A percentile compares a stretch with the other conserved stretches of the same genome.
Evolutionary conservation across 129 eudicot genomes (phyloP).

Genomic region (Mikania micrantha): DNA sequence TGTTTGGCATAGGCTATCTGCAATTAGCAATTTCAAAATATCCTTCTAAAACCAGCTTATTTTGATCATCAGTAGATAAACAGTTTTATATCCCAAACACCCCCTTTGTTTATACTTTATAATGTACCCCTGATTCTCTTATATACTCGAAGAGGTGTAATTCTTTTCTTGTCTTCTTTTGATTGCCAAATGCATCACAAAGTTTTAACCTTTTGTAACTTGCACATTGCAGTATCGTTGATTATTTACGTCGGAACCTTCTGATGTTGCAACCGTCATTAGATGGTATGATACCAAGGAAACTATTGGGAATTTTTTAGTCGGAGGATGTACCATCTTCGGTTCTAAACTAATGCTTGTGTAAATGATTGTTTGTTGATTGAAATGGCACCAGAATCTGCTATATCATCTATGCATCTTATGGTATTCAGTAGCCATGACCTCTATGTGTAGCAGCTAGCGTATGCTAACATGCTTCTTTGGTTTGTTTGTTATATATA

Average conservation of each 20-base stretch:
- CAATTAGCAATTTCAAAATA: not conserved
- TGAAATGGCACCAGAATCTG: not conserved
- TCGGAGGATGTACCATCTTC: not conserved
- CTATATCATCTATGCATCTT: too few species aligned
- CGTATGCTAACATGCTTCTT: too few species aligned
- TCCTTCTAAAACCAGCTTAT: not conserved
- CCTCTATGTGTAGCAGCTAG: too few species aligned
- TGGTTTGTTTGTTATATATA: too few species aligned
- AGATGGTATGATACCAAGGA: not conserved
- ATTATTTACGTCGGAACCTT: not conserved
- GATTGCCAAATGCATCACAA: not conserved
- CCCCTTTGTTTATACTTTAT: not conserved
- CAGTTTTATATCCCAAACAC: not conserved
- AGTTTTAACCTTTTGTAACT: not conserved
- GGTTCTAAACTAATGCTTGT: not conserved
- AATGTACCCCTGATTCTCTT: not conserved
- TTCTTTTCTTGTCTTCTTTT: too few species aligned
- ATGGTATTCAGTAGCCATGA: too few species aligned
- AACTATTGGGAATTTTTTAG: not conserved
- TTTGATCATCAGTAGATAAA: not conserved
- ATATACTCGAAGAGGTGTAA: not conserved
- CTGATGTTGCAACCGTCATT: not conserved
- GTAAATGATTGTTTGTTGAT: conserved; percentile 12
- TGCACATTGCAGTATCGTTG: conserved; percentile 26
- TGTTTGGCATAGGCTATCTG: not conserved